Evolutionary conservation across 164 flowering plant genomes (phyloP), one percentile per base, ranked within the genome.

Genomic region (Akebia trifoliata): DNA sequence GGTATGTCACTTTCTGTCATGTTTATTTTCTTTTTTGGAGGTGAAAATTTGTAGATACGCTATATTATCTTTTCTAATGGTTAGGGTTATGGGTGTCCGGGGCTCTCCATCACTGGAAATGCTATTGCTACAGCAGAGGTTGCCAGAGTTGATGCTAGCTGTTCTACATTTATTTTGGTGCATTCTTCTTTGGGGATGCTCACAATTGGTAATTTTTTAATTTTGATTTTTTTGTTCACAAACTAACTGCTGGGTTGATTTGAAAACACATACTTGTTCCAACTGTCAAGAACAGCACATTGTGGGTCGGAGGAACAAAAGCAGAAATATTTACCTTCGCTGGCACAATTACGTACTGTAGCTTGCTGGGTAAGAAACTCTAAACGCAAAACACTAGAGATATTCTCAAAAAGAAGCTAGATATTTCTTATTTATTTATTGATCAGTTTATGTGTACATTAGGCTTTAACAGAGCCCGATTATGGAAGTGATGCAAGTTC

Each of bases 161-260:
- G 92, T 70, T 84, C 90, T 15, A 88, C 96, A 49, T 91, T 86
- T 65, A 78, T 91, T 55, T 73, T 88, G 76, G 98, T 88, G 57
- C 99, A 93, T 68, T 93, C 99, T 54, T 90, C 95, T 43, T 56
- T 90, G 68, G 99, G 84, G 35, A 93, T 90, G 99, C 96, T 90
- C 21, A 93, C 94, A 17, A 86, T 93, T 69, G 96, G 99, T 93
- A 65, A 72, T 63, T 32, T 42, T 5, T n/a, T n/a, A n/a, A n/a
- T n/a, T n/a, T n/a, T n/a, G n/a, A n/a, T n/a, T 14, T 39, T 25
- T 39, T 4, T 20, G 10, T 38, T 36, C 3, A 22, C 28, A 28
- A 56, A 12, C 37, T 61, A 37, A 32, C 29, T 40, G 25, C 12
- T 20, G 25, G 22, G n/a, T n/a, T n/a, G n/a, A n/a, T n/a, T n/a